Evolutionary conservation across 495 filamentous ascomycete genomes (phyloP).

Genomic region (Daldinia grandis): DNA sequence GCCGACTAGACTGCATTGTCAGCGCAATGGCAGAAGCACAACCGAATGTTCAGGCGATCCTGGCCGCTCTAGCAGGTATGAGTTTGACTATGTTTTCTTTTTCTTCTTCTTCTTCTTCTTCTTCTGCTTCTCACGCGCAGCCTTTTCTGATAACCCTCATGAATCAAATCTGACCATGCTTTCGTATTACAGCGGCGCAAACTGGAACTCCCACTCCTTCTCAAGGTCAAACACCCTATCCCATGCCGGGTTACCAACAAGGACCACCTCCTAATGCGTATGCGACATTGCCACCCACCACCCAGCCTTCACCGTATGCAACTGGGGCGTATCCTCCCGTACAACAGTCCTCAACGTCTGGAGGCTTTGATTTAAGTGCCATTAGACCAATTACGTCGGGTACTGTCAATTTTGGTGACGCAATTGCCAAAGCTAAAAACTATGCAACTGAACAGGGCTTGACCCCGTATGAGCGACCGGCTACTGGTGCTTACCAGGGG

Average conservation of each 20-base stretch:
- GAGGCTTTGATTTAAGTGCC: constrained; percentile 75
- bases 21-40: constrained; percentile 30
- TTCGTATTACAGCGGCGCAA: constrained; percentile 24
- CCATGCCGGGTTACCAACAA: constrained; percentile 53
- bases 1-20: constrained; percentile 10
- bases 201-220: constrained; percentile 38
- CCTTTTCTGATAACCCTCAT: not conserved
- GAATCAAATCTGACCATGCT: constrained; percentile 23
- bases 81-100: not conserved
- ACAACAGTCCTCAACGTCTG: constrained; percentile 73
- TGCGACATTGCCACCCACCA: constrained; percentile 43
- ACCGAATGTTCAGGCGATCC: constrained; percentile 26
- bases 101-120: not conserved
- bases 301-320: constrained; percentile 52
- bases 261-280: constrained; percentile 42
- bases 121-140: no score
- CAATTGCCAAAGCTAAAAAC: constrained; percentile 75
- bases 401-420: constrained; percentile 75
- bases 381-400: constrained; percentile 79
- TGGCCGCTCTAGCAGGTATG: constrained; percentile 30
- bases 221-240: constrained; percentile 49
- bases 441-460: constrained; percentile 77
- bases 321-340: constrained; percentile 57
- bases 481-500: constrained; percentile 48
- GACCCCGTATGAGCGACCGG: constrained; percentile 58